These are phyloP conservation scores for Asterella californica DNA, from an alignment of 225 moss, liverwort and hornwort species.

Conservation along the genomic window DNA sequence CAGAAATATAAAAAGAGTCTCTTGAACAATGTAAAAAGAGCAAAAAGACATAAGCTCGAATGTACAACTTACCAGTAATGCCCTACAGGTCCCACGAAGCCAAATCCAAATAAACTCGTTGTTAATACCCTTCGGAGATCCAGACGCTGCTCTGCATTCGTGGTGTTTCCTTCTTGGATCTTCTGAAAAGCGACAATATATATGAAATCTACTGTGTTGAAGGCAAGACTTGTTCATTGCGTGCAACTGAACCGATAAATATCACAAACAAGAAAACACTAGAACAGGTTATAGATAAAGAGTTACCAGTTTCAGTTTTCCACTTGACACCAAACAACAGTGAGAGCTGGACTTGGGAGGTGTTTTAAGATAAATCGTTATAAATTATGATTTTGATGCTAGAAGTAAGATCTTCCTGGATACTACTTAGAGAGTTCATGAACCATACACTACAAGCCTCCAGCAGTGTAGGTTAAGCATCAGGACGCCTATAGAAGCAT, in stretches of 20 bases:
- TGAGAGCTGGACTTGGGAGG: neutral
- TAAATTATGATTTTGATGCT: too few species aligned
- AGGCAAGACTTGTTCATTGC: neutral
- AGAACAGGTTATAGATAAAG: neutral
- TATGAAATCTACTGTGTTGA: neutral
- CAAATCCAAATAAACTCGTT: slow-evolving; percentile 74
- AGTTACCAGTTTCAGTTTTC: neutral
- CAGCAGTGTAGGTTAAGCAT: neutral
- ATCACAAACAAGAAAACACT: neutral
- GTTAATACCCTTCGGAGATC: slow-evolving; percentile 57
- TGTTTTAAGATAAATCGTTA: too few species aligned
- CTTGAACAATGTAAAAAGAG: too few species aligned
- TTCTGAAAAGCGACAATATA: slow-evolving; percentile 17
- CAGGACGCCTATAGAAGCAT: neutral
- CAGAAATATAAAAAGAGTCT: too few species aligned
- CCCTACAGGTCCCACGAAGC: slow-evolving; percentile 84
- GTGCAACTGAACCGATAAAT: neutral
- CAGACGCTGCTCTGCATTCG: slow-evolving; percentile 14
- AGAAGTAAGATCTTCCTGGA: too few species aligned
- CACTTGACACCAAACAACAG: neutral
- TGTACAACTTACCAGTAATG: slow-evolving; percentile 57
- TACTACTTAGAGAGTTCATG: neutral
- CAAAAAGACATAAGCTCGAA: neutral
- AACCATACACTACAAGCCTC: neutral
- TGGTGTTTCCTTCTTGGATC: slow-evolving; percentile 4